Base-by-base conservation (phyloP, 1,284 basidiomycete species). In the Mycena sp. region DNA sequence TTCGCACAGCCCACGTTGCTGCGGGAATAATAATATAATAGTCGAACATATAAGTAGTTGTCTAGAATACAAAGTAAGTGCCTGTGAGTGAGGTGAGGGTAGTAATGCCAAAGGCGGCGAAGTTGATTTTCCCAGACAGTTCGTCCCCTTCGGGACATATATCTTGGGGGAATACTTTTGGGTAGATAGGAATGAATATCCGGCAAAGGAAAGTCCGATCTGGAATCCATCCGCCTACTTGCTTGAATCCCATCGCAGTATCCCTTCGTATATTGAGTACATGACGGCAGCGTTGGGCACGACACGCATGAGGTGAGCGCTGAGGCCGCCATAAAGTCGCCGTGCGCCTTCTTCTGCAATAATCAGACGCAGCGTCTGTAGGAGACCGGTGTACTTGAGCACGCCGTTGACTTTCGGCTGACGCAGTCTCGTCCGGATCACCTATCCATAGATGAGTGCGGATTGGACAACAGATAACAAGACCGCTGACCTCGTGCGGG, bases 221-320 rank as follows among this genome's bases (percentile, higher is more conserved):
- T 14, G 37, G 14, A n/a, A n/a, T n/a, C n/a, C n/a, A 4, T 28
- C 21, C 23, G 32, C 21, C 19, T 51, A 45, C 48, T 50, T 58
- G 53, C 28, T 61, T 17, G 25, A 45, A n/a, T 59, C 78, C 87
- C 87, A 93, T n/a, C 86, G 81, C 30, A 93, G 79, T 26, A 88
- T 78, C 16, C 89, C 90, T 73, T 94, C 92, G 69, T 93, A 93
- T 73, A 94, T 92, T 63, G 87, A 89, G 79, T 92, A 99, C 95
- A 99, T 99, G 69, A 98, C 95, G 1, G 92, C 93, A 0, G 97
- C 97, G 70, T 99, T 99, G 4, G 97, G 97, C 1, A 99, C 94
- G 56, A 99, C 97, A 49, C 97, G 89, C 85, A 99, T 91, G 61
- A 99, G 83, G 77, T 99, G 98, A 0, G 97, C 96, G 56, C 91